Percentiles rank a stretch among this genome's conserved stretches.
Evolutionary conservation across 257 asterid species (phyloP).

Genomic region (Fraxinus anomala): DNA sequence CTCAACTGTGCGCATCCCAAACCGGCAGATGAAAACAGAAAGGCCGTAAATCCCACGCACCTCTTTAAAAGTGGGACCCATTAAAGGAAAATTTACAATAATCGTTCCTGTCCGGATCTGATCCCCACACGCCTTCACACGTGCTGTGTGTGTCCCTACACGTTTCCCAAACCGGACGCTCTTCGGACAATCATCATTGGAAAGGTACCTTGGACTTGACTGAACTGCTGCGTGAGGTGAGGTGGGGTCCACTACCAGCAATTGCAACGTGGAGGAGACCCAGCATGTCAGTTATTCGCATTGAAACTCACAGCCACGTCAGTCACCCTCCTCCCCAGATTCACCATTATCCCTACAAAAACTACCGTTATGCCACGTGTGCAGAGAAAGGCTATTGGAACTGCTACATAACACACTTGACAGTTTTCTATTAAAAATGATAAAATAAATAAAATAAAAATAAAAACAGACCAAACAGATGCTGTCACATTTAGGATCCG

Average conservation of each 20-base stretch:
- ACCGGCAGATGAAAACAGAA: conserved; percentile 18
- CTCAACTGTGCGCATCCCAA: conserved; percentile 16
- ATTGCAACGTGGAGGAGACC: not conserved
- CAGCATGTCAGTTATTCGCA: not conserved
- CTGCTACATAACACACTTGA: too few species aligned
- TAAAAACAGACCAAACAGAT: too few species aligned
- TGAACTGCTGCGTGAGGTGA: not conserved
- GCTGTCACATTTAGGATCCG: too few species aligned
- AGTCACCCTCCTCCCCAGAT: not conserved
- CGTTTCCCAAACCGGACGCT: conserved; percentile 6
- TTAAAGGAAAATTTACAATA: not conserved
- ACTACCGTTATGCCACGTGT: too few species aligned
- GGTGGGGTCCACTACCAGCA: not conserved
- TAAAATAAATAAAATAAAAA: too few species aligned
- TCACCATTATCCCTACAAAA: not conserved
- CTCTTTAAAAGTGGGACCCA: too few species aligned
- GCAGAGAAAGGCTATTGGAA: too few species aligned
- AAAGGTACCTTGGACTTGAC: not conserved
- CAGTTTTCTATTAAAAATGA: too few species aligned
- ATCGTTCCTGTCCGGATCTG: not conserved
- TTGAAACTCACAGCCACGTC: not conserved
- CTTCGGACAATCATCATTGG: conserved; percentile 1
- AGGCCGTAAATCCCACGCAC: not conserved
- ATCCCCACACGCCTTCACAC: not conserved
- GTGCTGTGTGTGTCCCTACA: not conserved